Conservation (phyloP, 148 eudicot genomes). For the Arctostaphylos glauca region DNA sequence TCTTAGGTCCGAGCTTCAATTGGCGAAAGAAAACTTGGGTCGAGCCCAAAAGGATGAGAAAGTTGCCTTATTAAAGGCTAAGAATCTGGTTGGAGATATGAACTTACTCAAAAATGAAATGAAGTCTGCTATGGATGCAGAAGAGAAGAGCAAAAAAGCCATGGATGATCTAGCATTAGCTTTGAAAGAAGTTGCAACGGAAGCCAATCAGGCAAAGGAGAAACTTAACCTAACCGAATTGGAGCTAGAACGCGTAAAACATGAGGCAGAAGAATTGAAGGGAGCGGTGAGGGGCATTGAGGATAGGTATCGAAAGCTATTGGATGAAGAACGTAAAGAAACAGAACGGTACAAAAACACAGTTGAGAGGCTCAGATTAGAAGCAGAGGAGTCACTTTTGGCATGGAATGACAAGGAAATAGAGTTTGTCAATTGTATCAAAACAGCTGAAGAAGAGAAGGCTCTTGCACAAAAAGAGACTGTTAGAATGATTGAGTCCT, state of each 20-base stretch:
- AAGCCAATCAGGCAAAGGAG: constrained; percentile 55
- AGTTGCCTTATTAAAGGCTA: constrained; percentile 22
- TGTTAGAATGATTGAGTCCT: constrained; percentile 26
- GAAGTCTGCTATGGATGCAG: constrained; percentile 58
- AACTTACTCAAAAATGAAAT: constrained; percentile 44
- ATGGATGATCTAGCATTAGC: constrained; percentile 89
- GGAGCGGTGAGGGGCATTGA: constrained; percentile 34
- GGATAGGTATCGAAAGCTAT: constrained; percentile 36
- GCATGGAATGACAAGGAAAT: constrained; percentile 77
- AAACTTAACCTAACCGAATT: constrained; percentile 33
- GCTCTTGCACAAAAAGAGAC: constrained; percentile 33
- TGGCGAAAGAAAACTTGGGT: constrained; percentile 21
- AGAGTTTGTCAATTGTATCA: constrained; percentile 73
- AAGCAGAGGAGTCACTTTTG: constrained; percentile 70
- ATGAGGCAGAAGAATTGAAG: constrained; percentile 43
- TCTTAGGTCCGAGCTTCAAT: constrained; percentile 36
- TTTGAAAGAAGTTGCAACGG: constrained; percentile 64
- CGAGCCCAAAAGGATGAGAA: constrained; percentile 24
- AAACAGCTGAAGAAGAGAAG: constrained; percentile 65
- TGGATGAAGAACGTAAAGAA: constrained; percentile 45
- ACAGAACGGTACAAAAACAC: constrained; percentile 52
- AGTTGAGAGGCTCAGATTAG: constrained; percentile 51
- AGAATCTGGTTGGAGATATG: constrained; percentile 37
- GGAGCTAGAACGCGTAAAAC: constrained; percentile 46
- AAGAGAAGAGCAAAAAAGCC: constrained; percentile 71